phyloP scores from a whole-genome alignment of 2,329 filamentous ascomycete genomes.

The Ophiocordyceps camponoti-saundersi region DNA sequence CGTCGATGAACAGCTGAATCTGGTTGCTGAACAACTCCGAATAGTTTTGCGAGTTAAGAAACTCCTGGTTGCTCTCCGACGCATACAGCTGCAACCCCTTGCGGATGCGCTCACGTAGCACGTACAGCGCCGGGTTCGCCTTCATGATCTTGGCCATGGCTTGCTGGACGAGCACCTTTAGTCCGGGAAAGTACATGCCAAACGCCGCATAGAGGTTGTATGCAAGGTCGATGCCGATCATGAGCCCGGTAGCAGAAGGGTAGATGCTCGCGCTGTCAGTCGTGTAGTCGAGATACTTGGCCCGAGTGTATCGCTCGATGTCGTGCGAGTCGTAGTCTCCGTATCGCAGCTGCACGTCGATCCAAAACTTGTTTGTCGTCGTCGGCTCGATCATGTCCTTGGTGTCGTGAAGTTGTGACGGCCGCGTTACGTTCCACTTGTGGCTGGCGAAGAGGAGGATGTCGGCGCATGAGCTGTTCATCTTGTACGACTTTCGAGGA shows the following conservation, averaged over 20 bases:
- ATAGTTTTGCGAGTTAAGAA: conserved; percentile 98
- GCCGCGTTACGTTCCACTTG: conserved; percentile 95
- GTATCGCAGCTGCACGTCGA: conserved; percentile 91
- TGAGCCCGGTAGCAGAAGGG: conserved; percentile 85
- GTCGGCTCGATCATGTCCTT: conserved; percentile 90
- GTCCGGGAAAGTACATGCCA: conserved; percentile 93
- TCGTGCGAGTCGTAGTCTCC: conserved; percentile 98
- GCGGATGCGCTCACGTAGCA: conserved; percentile 89
- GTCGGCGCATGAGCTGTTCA: conserved; percentile 98
- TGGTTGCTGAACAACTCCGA: conserved; percentile 98
- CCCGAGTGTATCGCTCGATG: conserved; percentile 91
- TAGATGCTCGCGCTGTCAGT: conserved; percentile 98
- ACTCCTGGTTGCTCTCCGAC: conserved; percentile 97
- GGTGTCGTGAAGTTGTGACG: conserved; percentile 85
- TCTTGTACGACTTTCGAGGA: conserved; percentile 98
- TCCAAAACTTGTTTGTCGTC: conserved; percentile 98
- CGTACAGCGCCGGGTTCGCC: conserved; percentile 90
- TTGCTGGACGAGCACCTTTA: conserved; percentile 90
- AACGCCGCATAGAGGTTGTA: conserved; percentile 98
- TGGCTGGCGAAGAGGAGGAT: conserved; percentile 93
- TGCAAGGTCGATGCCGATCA: conserved; percentile 94
- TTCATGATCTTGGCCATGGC: conserved; percentile 99
- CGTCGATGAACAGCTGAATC: conserved; percentile 96
- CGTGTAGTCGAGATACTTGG: conserved; percentile 97
- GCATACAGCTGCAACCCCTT: conserved; percentile 97